phyloP scores from a whole-genome alignment of 495 filamentous ascomycete genomes.

The Aspergillus coremiiformis region DNA sequence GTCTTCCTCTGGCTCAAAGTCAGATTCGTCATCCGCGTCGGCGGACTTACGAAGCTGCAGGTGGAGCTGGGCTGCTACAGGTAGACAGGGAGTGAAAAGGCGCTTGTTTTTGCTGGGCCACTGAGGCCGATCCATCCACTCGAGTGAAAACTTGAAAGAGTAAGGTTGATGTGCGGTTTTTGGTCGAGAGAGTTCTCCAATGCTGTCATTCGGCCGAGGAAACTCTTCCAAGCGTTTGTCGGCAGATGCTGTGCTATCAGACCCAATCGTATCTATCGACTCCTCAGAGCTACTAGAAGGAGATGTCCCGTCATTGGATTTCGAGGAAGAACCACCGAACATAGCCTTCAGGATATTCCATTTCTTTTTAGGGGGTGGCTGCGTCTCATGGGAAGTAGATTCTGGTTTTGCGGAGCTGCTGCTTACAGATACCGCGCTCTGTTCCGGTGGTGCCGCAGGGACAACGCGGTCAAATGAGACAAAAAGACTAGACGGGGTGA shows the following conservation, averaged over 20 bases:
- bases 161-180: conserved; percentile 50
- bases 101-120: conserved; percentile 48
- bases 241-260: conserved; percentile 20
- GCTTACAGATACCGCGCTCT: conserved; percentile 31
- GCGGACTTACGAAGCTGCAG: conserved; percentile 30
- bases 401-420: conserved; percentile 31
- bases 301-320: conserved; percentile 22
- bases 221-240: conserved; percentile 28
- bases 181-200: conserved; percentile 26
- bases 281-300: conserved; percentile 36
- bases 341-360: conserved; percentile 68
- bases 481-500: conserved; percentile 50
- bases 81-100: conserved; percentile 68
- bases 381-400: conserved; percentile 17
- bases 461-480: conserved; percentile 60
- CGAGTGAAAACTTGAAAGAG: conserved; percentile 73
- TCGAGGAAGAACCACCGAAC: conserved; percentile 38
- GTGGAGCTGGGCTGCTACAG: conserved; percentile 54
- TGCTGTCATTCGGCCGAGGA: conserved; percentile 17
- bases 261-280: conserved; percentile 20
- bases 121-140: conserved; percentile 58
- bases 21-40: conserved; percentile 23
- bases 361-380: conserved; percentile 46
- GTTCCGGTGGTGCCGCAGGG: conserved; percentile 32
- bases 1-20: conserved; percentile 19